A percentile compares a stretch with the other conserved stretches of the same genome.
phyloP scores from a whole-genome alignment of 2,329 filamentous ascomycete genomes.

The Curvularia lunata region DNA sequence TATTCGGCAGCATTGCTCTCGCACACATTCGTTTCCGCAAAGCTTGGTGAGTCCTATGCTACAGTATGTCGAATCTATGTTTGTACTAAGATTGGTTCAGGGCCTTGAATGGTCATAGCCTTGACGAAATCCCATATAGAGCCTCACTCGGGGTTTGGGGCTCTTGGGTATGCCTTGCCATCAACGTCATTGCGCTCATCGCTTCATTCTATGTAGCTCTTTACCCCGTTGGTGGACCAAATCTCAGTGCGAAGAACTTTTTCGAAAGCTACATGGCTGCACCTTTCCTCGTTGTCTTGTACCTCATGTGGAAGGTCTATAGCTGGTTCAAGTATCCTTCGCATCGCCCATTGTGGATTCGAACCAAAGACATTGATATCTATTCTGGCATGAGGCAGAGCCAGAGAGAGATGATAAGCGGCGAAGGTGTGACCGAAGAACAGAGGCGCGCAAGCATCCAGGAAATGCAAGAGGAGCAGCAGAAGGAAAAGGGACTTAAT shows the following conservation, averaged over 20 bases:
- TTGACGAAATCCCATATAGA: no score
- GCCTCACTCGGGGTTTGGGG: no score
- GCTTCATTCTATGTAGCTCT: conserved; percentile 49
- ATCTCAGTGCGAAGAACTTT: conserved; percentile 36
- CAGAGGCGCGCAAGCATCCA: neutral
- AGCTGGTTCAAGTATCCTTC: conserved; percentile 26
- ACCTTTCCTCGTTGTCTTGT: conserved; percentile 52
- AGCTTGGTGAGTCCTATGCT: conserved; percentile 31
- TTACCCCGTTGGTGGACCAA: conserved; percentile 36
- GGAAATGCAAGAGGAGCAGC: no score
- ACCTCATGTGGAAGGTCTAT: conserved; percentile 53
- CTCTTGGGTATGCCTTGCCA: neutral
- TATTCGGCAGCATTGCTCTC: conserved; percentile 82
- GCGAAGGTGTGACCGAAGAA: conserved; percentile 9
- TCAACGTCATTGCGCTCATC: conserved; percentile 34
- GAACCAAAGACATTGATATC: conserved; percentile 42
- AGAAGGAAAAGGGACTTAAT: no score
- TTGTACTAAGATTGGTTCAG: no score
- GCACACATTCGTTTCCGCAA: conserved; percentile 86
- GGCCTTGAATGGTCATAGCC: no score
- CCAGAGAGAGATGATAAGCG: conserved; percentile 9
- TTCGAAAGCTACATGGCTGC: no score
- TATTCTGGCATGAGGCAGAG: conserved; percentile 37
- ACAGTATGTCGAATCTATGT: neutral
- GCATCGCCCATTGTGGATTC: conserved; percentile 35